These are phyloP conservation scores for Saccharomycopsis crataegensis DNA, from an alignment of 1,139 yeast genomes.

Conservation along the genomic window DNA sequence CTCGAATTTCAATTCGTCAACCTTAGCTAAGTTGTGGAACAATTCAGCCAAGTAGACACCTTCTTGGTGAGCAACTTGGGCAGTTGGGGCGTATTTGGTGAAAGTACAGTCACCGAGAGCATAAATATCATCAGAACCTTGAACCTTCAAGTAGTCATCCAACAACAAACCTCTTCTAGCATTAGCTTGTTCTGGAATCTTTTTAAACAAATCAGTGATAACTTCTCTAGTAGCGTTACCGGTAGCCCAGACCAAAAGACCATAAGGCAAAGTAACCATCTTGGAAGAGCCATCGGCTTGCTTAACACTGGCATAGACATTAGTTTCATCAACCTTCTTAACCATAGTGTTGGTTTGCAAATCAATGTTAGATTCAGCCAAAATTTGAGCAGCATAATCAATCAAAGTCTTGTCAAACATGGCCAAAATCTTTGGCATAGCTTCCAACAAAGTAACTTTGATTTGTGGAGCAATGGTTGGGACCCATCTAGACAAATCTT, in stretches of 20 bases:
- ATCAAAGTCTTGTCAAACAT: conserved; percentile 81
- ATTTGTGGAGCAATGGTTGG: conserved; percentile 80
- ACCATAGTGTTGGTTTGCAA: conserved; percentile 82
- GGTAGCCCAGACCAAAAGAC: conserved; percentile 93
- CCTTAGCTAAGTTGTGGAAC: conserved; percentile 61
- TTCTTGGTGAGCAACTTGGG: conserved; percentile 95
- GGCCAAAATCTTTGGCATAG: conserved; percentile 82
- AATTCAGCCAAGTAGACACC: conserved; percentile 73
- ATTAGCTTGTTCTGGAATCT: conserved; percentile 74
- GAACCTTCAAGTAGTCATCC: conserved; percentile 72
- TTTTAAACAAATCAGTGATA: conserved; percentile 56
- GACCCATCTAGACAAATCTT: conserved; percentile 82
- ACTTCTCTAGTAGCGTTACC: conserved; percentile 89
- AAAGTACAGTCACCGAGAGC: conserved; percentile 94
- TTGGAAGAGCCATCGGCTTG: conserved; percentile 55
- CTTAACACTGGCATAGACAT: conserved; percentile 66
- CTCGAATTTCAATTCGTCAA: conserved; percentile 52
- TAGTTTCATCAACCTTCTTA: conserved; percentile 66
- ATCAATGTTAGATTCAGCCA: conserved; percentile 71
- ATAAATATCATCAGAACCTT: conserved; percentile 74
- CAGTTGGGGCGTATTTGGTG: conserved; percentile 87
- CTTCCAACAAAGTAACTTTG: conserved; percentile 81
- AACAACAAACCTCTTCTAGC: conserved; percentile 87
- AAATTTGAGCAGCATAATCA: conserved; percentile 75
- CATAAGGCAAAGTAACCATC: conserved; percentile 60